Evolutionary conservation across 129 eudicot species (phyloP), one percentile per base, ranked within the genome.

Genomic region (Solidago caesia): DNA sequence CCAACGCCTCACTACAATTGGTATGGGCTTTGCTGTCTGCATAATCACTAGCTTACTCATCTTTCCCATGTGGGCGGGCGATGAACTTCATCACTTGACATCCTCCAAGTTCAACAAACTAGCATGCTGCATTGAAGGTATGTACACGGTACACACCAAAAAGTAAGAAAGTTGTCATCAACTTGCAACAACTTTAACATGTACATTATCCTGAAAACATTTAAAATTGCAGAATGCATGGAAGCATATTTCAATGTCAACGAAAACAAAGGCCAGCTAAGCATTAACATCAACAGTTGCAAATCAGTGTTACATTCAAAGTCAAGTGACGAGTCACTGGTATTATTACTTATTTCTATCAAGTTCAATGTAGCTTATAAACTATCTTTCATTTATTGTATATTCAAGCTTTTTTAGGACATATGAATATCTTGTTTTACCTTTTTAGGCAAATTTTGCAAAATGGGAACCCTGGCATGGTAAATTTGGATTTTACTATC

Each of bases 391-490:
- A 13, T 64, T 33, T 15, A 15, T 2, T 59, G 27, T 59, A 8
- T 73, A 21, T 8, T 44, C 45, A 11, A 44, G 42, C 10, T 12
- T 59, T 44, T 5, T 73, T 44, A 45, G 25, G 27, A 1, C 11
- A 60, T 33, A 57, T 52, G 41, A 7, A 55, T 48, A 4, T n/a
- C 29, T 27, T 59, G 7, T 1, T 39, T 63, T 56, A 51, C 4
- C 51, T n/a, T 67, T 87, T 66, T 64, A 89, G 96, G 94, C 96
- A 16, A 89, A 92, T 78, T 85, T 78, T 5, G 93, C 97, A 67
- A 82, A 64, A 63, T 92, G 97, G 97, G 97, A 92, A 79, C 97
- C 94, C 1, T 89, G 97, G 97, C 96, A 92, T 78, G 89, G 97
- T 47, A 92, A 82, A n/a, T 89, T 85, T 74, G 94, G 97, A 53